Percentiles rank a stretch among this genome's conserved stretches.
Evolutionary conservation across 2,329 filamentous ascomycete species (phyloP).

Genomic region (Pyrenochaeta sp.): DNA sequence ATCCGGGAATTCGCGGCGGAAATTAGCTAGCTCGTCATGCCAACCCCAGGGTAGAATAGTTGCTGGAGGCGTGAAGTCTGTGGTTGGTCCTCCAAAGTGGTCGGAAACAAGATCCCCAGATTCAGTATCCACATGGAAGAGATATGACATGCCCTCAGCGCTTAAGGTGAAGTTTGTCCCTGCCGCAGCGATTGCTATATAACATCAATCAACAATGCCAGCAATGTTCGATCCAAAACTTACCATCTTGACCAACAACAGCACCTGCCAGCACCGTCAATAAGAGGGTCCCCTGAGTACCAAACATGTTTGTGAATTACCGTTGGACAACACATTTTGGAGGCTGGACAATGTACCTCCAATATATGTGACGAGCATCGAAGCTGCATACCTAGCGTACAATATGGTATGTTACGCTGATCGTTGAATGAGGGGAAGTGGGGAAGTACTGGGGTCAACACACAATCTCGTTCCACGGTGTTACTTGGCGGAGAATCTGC

Average conservation of each 20-base stretch:
- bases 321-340: conserved; percentile 3
- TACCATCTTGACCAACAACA: conserved; percentile 27
- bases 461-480: conserved; percentile 2
- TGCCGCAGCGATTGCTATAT: conserved; percentile 61
- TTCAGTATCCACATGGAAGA: conserved; percentile 67
- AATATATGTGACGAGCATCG: conserved; percentile 15
- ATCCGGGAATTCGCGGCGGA: conserved; percentile 70
- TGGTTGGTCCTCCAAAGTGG: conserved; percentile 67
- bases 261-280: conserved; percentile 22
- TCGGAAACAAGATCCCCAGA: conserved; percentile 67
- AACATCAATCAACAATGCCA: conserved; percentile 5
- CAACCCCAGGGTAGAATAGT: conserved; percentile 59
- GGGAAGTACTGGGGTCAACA: conserved; percentile 19
- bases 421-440: conserved; percentile 25
- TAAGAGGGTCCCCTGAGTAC: conserved; percentile 10
- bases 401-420: not conserved
- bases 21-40: conserved; percentile 60
- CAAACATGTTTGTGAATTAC: conserved; percentile 9
- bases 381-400: conserved; percentile 8
- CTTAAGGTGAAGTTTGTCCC: conserved; percentile 66
- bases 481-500: conserved; percentile 11
- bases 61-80: conserved; percentile 60
- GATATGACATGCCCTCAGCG: conserved; percentile 66
- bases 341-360: conserved; percentile 3
- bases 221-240: not conserved